Evolutionary conservation across 2,329 filamentous ascomycete genomes (phyloP).

Genomic region (Fusarium gaditjirri): DNA sequence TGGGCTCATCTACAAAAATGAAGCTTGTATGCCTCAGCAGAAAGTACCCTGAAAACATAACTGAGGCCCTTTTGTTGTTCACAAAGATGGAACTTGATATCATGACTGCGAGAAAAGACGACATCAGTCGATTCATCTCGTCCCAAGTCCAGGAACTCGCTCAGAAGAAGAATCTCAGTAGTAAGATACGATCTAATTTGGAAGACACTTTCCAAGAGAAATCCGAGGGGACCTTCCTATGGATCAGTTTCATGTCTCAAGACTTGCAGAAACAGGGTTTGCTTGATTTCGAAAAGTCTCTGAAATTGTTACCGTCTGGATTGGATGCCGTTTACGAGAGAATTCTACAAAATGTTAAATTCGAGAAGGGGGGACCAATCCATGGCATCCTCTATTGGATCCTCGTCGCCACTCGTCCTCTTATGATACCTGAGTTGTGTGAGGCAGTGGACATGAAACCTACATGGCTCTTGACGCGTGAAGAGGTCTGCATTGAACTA

Average conservation of each 20-base stretch:
- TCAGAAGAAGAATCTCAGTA: neutral
- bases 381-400: conserved; percentile 9
- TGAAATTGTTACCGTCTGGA: accelerated
- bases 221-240: neutral
- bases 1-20: accelerated
- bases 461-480: neutral
- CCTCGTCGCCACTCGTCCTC: neutral
- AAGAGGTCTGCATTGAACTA: neutral
- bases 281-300: neutral
- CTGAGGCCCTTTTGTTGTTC: accelerated
- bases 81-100: neutral
- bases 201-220: neutral
- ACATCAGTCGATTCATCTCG: neutral
- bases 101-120: accelerated
- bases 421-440: conserved; percentile 7
- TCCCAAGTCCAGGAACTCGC: neutral
- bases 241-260: neutral
- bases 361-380: neutral
- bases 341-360: neutral
- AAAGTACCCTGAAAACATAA: neutral
- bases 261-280: neutral
- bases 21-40: neutral
- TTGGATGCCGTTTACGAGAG: neutral
- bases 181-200: neutral
- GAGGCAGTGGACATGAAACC: neutral